Percentiles rank a stretch among this genome's conserved stretches.
phyloP scores from a whole-genome alignment of 2,329 filamentous ascomycete genomes.

The Purpureocillium lavendulum region DNA sequence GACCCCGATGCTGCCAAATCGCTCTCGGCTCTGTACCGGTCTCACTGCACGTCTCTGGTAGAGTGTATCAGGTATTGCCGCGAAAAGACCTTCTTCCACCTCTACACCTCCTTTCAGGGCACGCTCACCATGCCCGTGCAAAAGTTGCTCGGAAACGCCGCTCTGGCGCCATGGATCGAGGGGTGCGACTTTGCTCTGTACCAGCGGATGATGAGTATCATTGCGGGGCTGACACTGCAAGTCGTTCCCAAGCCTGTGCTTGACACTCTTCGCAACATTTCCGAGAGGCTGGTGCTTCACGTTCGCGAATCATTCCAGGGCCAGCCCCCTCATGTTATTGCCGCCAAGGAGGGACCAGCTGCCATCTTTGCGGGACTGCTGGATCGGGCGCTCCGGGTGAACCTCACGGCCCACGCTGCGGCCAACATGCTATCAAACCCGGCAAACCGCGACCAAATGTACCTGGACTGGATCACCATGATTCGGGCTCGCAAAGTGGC shows the following conservation, averaged over 20 bases:
- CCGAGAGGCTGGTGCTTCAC: slow-evolving; percentile 69
- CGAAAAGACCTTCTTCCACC: slow-evolving; percentile 91
- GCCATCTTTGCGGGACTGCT: slow-evolving; percentile 81
- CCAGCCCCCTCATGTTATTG: slow-evolving; percentile 75
- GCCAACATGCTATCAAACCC: slow-evolving; percentile 87
- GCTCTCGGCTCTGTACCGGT: slow-evolving; percentile 79
- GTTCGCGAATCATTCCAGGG: slow-evolving; percentile 79
- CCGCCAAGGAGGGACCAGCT: slow-evolving; percentile 82
- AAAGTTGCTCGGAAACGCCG: slow-evolving; percentile 76
- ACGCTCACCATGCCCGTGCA: slow-evolving; percentile 95
- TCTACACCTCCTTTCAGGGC: slow-evolving; percentile 91
- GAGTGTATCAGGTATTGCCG: slow-evolving; percentile 95
- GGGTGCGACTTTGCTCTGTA: slow-evolving; percentile 95
- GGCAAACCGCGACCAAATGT: slow-evolving; percentile 91
- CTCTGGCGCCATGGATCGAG: slow-evolving; percentile 85
- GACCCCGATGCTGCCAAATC: slow-evolving; percentile 83
- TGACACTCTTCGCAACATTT: slow-evolving; percentile 80
- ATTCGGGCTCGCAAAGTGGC: slow-evolving; percentile 55
- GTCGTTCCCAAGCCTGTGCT: slow-evolving; percentile 84
- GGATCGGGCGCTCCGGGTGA: slow-evolving; percentile 82
- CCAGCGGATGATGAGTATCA: slow-evolving; percentile 90
- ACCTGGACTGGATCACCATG: slow-evolving; percentile 74
- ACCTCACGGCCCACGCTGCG: slow-evolving; percentile 86
- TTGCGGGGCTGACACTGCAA: slow-evolving; percentile 81
- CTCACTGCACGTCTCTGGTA: slow-evolving; percentile 89